Evolutionary conservation across 768 basidiomycete species (phyloP).

Genomic region (Mycena metata): DNA sequence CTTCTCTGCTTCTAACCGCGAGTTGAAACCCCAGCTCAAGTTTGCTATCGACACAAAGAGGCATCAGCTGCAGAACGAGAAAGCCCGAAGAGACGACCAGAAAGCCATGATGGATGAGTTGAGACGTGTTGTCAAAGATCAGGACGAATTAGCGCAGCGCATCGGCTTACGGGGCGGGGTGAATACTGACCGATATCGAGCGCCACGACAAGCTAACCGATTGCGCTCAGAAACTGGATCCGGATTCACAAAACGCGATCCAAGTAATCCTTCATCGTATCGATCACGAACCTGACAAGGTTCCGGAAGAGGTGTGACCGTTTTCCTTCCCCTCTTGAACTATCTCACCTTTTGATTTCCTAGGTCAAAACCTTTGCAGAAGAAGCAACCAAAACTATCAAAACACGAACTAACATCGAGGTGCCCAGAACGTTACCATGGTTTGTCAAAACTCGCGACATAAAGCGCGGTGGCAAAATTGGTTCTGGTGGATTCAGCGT

Average conservation of each 20-base stretch:
- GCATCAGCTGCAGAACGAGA: slow-evolving; percentile 20
- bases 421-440: slow-evolving; percentile 13
- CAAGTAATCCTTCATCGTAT: slow-evolving; percentile 14
- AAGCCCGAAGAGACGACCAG: slow-evolving; percentile 14
- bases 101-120: slow-evolving; percentile 16
- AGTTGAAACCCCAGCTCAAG: background rate
- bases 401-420: slow-evolving; percentile 14
- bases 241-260: slow-evolving; percentile 8
- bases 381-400: slow-evolving; percentile 13
- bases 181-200: background rate
- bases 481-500: slow-evolving; percentile 16
- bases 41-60: slow-evolving; percentile 8
- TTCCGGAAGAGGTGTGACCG: slow-evolving; percentile 6
- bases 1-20: no score
- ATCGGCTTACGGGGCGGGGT: slow-evolving; percentile 10
- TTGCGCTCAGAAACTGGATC: background rate
- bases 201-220: background rate
- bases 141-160: slow-evolving; percentile 10
- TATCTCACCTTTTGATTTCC: background rate
- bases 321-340: background rate
- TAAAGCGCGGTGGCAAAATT: slow-evolving; percentile 13
- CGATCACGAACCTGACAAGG: slow-evolving; percentile 10
- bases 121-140: slow-evolving; percentile 10
- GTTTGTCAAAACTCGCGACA: slow-evolving; percentile 16
- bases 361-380: slow-evolving; percentile 13